A percentile compares a stretch with the other conserved stretches of the same genome.
Conservation (phyloP, 2,329 filamentous ascomycete genomes). For the Graphilbum fragrans region DNA sequence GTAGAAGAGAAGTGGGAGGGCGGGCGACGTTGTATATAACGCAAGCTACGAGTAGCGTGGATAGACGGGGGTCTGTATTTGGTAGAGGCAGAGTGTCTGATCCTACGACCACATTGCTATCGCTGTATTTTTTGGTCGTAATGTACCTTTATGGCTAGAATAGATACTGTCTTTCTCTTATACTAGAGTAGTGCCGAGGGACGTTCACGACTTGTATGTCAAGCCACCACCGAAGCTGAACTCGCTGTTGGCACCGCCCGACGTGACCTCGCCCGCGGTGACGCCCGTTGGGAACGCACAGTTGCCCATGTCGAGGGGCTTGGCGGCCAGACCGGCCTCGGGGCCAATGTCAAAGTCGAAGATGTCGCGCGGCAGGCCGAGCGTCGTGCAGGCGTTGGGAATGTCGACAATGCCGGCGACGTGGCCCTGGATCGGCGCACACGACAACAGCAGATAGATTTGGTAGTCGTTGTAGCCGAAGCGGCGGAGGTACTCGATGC, state of each 20-base stretch:
- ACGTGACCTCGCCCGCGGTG: slow-evolving; percentile 28
- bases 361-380: slow-evolving; percentile 84
- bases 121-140: too few species aligned
- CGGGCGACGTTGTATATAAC: too few species aligned
- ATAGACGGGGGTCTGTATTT: too few species aligned
- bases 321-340: slow-evolving; percentile 21
- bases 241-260: slow-evolving; percentile 33
- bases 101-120: too few species aligned
- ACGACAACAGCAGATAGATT: slow-evolving; percentile 74
- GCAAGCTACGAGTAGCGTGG: too few species aligned
- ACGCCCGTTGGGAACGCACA: slow-evolving; percentile 53
- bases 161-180: not conserved
- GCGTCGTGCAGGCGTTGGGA: slow-evolving; percentile 80
- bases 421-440: slow-evolving; percentile 78
- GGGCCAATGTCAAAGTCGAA: slow-evolving; percentile 89
- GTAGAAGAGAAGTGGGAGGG: too few species aligned
- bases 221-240: slow-evolving; percentile 37
- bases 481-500: slow-evolving; percentile 67
- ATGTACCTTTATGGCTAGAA: too few species aligned
- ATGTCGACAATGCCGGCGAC: slow-evolving; percentile 85
- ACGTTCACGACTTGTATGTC: slow-evolving; percentile 25
- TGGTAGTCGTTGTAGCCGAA: slow-evolving; percentile 66
- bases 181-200: not conserved
- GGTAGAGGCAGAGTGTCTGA: too few species aligned
- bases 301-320: slow-evolving; percentile 48